A percentile compares a stretch with the other conserved stretches of the same genome.
Evolutionary conservation across 2,329 filamentous ascomycete genomes (phyloP).

Genomic region (Chrysosphaeria jannelii): DNA sequence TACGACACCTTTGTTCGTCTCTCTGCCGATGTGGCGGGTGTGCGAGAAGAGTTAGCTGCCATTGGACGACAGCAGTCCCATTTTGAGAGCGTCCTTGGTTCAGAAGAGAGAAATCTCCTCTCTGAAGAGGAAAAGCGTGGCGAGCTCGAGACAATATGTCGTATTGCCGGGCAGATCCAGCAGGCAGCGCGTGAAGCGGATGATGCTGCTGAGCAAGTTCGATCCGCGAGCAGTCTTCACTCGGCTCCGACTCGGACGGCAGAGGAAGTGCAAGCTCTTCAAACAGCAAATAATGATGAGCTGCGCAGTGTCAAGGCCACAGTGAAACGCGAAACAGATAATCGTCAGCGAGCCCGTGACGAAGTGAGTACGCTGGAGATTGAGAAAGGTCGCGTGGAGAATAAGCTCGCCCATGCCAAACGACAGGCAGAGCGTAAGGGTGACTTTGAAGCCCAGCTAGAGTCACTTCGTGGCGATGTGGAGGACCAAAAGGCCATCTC

Average conservation of each 20-base stretch:
- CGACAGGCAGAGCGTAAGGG: conserved; percentile 61
- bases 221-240: too few relatives aligned
- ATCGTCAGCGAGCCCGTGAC: conserved; percentile 41
- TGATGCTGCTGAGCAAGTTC: conserved; percentile 42
- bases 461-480: conserved; percentile 39
- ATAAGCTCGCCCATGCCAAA: conserved; percentile 37
- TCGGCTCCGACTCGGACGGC: conserved; percentile 28
- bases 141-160: too few relatives aligned
- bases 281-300: conserved; percentile 35
- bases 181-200: conserved; percentile 41
- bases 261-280: conserved; percentile 57
- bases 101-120: conserved; percentile 26
- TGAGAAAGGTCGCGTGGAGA: conserved; percentile 42
- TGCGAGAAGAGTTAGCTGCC: conserved; percentile 38
- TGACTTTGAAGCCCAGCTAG: conserved; percentile 37
- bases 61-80: conserved; percentile 36
- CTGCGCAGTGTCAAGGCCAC: conserved; percentile 30
- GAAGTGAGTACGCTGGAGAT: conserved; percentile 43
- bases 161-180: too few relatives aligned
- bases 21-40: conserved; percentile 35
- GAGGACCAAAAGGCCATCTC: conserved; percentile 38
- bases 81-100: conserved; percentile 31
- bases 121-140: conserved; percentile 45
- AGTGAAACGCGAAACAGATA: conserved; percentile 32
- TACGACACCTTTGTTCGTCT: conserved; percentile 43